Base-by-base conservation (phyloP, 495 filamentous ascomycete species). In the Glonium stellatum region DNA sequence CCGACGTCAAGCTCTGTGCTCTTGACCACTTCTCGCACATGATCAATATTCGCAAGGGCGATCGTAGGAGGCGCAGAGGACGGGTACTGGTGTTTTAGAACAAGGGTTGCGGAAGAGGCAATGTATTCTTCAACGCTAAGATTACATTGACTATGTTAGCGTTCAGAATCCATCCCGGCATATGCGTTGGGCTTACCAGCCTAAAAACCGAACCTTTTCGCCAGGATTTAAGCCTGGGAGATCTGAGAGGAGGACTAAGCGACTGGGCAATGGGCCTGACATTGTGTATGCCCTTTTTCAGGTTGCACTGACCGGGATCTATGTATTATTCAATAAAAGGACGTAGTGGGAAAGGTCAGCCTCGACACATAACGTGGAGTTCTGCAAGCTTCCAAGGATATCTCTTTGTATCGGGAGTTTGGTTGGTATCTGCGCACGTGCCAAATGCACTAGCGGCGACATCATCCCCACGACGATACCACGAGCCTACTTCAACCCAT, bases 121-220 rank as follows among this genome's bases (percentile, higher is more conserved):
- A 81, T 77, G 72, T 98, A 97, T 42, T 76, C 75, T 48, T 76
- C 78, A 37, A 95, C 87, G 68, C 90, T 95, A 59, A 22, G 39
- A 23, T 19, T 27, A 51, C 19, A 11, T 44, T 44, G 13, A 11
- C 10, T 11, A 18, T 44, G 4, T 4, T 11, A 11, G 18, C 4
- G 13, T 13, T 44, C 13, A 11, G 4, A 44, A 15, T 13, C 39
- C 4, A 13, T 15, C 1, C 18, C 18, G 13, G 13, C 18, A 44
- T 15, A 11, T 13, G 13, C 18, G 39, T 44, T 44, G 13, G 13
- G 62, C 84, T 76, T 79, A 93, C 91, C 92, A 97, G 72, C 90
- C 92, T 23, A 97, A 77, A 73, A 97, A 96, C 55, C 92, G 84
- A 60, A 97, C 83, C 73, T 97, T 97, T 13, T 82, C 76, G 37